These are phyloP conservation scores for Papiliotrema fonsecae DNA, from an alignment of 1,284 basidiomycete species.

Conservation along the genomic window DNA sequence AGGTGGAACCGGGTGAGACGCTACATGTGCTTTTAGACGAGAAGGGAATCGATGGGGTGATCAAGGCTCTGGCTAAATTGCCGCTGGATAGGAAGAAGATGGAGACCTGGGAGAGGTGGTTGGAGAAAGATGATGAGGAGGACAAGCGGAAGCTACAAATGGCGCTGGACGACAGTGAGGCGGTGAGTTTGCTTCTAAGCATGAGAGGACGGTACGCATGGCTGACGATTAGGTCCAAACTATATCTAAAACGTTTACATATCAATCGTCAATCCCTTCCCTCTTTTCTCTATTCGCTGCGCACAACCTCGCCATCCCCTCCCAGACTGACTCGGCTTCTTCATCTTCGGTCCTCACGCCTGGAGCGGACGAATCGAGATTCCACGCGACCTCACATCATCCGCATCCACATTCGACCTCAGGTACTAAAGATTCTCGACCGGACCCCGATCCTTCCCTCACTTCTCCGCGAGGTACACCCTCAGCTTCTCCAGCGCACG, in stretches of 20 bases:
- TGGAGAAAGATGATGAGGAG: constrained; percentile 12
- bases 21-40: constrained; percentile 11
- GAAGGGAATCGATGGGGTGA: constrained; percentile 11
- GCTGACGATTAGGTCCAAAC: constrained; percentile 4
- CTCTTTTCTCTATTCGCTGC: constrained; percentile 4
- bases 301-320: constrained; percentile 2
- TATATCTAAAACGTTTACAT: constrained; percentile 5
- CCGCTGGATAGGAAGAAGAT: constrained; percentile 37
- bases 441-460: too few species aligned
- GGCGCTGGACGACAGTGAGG: constrained; percentile 15
- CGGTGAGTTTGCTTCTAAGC: constrained; percentile 12
- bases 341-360: neutral
- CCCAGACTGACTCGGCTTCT: neutral
- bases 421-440: too few species aligned
- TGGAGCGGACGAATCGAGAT: too few species aligned
- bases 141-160: constrained; percentile 11
- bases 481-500: constrained; percentile 79
- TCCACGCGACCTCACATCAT: too few species aligned
- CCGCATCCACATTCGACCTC: too few species aligned
- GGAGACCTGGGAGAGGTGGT: constrained; percentile 30
- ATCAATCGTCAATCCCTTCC: neutral
- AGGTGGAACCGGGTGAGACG: constrained; percentile 2
- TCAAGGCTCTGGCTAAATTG: constrained; percentile 16
- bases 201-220: neutral
- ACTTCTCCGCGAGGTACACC: constrained; percentile 54